A percentile compares a stretch with the other conserved stretches of the same genome.
phyloP scores from a whole-genome alignment of 2,329 filamentous ascomycete species.

The Cercospora beticola region DNA sequence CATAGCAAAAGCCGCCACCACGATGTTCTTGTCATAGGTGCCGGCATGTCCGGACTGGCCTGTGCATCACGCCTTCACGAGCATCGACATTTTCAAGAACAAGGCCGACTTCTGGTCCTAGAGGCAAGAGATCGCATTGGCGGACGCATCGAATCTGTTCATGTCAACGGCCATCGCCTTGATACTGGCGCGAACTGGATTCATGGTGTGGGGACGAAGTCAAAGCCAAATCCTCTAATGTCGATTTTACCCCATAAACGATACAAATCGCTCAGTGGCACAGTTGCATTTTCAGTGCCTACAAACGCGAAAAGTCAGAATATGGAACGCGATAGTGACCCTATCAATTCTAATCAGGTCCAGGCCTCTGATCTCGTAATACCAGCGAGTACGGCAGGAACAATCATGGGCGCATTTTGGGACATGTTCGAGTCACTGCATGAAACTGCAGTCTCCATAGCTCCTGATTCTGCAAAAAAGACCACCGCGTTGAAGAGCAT shows the following conservation, averaged over 20 bases:
- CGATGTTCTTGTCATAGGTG: conserved; percentile 26
- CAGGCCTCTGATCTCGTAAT: conserved; percentile 20
- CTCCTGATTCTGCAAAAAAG: conserved; percentile 18
- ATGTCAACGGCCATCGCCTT: conserved; percentile 26
- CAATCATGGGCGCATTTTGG: conserved; percentile 24
- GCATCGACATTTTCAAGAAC: conserved; percentile 12
- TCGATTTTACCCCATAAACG: conserved; percentile 27
- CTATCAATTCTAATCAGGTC: not conserved
- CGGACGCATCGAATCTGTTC: conserved; percentile 27
- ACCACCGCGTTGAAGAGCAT: conserved; percentile 26
- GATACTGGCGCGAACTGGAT: conserved; percentile 34
- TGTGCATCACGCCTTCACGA: conserved; percentile 27
- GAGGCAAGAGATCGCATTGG: conserved; percentile 30
- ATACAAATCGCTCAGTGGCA: conserved; percentile 19
- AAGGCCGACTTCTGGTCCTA: conserved; percentile 24
- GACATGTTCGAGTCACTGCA: conserved; percentile 24
- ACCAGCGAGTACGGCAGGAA: conserved; percentile 16
- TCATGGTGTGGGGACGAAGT: conserved; percentile 29
- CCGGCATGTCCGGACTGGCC: conserved; percentile 29
- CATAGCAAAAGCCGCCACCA: not conserved
- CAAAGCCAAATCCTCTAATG: conserved; percentile 29
- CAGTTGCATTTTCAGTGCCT: conserved; percentile 21
- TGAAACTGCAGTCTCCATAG: conserved; percentile 14
- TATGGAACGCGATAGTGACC: not conserved
- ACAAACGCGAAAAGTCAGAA: not conserved